phyloP scores from a whole-genome alignment of 495 filamentous ascomycete species.

The Pseudoneurospora amorphoporcata region DNA sequence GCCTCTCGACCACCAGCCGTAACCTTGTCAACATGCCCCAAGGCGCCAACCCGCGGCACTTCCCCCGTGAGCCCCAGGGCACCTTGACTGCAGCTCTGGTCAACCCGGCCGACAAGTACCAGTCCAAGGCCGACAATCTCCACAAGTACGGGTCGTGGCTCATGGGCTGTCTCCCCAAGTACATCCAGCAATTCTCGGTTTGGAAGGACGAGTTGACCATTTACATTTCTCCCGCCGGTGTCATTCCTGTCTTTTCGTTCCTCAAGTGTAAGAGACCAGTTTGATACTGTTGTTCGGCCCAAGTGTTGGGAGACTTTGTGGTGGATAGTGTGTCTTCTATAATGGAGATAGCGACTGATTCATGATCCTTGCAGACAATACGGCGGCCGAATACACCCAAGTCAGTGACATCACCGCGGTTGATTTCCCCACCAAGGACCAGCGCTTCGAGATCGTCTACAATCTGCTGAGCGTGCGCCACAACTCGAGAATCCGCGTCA shows the following conservation, averaged over 20 bases:
- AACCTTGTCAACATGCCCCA: constrained; percentile 40
- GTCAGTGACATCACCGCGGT: constrained; percentile 86
- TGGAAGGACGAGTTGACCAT: constrained; percentile 99
- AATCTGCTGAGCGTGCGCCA: constrained; percentile 91
- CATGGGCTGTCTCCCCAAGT: constrained; percentile 92
- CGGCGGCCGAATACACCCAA: constrained; percentile 91
- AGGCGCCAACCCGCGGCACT: constrained; percentile 58
- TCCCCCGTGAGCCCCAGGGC: constrained; percentile 40
- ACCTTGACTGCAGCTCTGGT: constrained; percentile 68
- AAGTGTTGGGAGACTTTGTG: not conserved
- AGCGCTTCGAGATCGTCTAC: constrained; percentile 98
- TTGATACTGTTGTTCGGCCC: not conserved
- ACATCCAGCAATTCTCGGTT: constrained; percentile 96
- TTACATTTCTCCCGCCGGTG: constrained; percentile 76
- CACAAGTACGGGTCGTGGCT: constrained; percentile 95
- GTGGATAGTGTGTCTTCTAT: not conserved
- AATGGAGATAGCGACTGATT: not conserved
- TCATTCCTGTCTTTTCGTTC: constrained; percentile 87
- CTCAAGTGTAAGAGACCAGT: constrained; percentile 55
- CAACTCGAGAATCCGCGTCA: constrained; percentile 93
- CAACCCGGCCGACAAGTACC: constrained; percentile 88
- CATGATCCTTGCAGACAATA: constrained; percentile 51
- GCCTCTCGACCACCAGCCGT: constrained; percentile 42
- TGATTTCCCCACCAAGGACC: constrained; percentile 86
- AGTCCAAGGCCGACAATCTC: constrained; percentile 68